Base-by-base conservation (phyloP, 73 alveolate species). In the Paramecium sonneborni region DNA sequence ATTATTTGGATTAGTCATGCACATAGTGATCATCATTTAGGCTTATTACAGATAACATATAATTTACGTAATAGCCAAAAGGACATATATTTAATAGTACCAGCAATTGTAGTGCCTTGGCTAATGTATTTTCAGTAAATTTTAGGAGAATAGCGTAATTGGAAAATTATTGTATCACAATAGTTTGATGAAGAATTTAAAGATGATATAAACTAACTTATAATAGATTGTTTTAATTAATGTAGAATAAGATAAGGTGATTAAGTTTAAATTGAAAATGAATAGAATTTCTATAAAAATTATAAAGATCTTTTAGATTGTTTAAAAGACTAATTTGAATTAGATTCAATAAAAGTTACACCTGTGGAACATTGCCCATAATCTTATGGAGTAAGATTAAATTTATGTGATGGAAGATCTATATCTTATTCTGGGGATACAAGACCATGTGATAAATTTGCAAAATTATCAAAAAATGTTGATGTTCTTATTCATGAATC, bases 1-100 rank as follows among this genome's bases (percentile, higher is more conserved):
- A 28, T 72, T 28, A 93, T 97, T 32, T 96, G 97, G 35, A 93
- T 98, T 21, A 96, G 99, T 52, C 99, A 98, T 93, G 93, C 97
- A 34, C 99, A 98, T 92, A 99, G 99, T 34, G 99, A 98, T 85
- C 99, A 98, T 93, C 97, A 97, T 93, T 86, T 98, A 15, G 99
- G 99, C 1, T 9, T 72, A 52, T 87, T 97, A 28, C 43, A 95
- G 41, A 95, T 96, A 94, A 46, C 97, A 9, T 87, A 97, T 79
- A 58, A 88, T 46, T 98, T 97, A 85, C 76, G 98, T 91, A 93
- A 90, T 57, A 92, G 87, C 85, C 44, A 46, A 15, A 14, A 93
- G 76, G 82, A 92, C 69, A 88, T 96, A 12, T 97, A 92, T 92
- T 32, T 98, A 38, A 97, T 98, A 15, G 96, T 95, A n/a, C 99